Percentiles rank a stretch among this genome's conserved stretches.
phyloP scores from a whole-genome alignment of 768 basidiomycete genomes.

The Russula foetens region DNA sequence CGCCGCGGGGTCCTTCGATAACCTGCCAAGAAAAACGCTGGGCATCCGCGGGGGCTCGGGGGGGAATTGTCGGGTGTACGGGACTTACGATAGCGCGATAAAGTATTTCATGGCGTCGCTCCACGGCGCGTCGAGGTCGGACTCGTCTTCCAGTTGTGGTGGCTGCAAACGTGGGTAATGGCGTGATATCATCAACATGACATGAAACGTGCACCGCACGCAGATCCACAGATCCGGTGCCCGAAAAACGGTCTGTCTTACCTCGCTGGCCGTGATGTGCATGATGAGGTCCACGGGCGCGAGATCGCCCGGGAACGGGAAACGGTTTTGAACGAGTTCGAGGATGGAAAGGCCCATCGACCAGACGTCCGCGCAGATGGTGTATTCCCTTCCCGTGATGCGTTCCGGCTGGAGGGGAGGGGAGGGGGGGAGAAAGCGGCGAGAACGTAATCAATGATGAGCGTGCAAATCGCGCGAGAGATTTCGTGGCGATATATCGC shows the following conservation, averaged over 20 bases:
- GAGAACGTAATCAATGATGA: not conserved
- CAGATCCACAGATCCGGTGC: too few species aligned
- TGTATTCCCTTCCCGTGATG: slow-evolving; percentile 78
- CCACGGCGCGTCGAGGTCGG: slow-evolving; percentile 41
- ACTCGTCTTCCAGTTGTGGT: slow-evolving; percentile 62
- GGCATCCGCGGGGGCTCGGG: not conserved
- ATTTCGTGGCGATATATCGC: not conserved
- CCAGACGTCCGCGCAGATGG: slow-evolving; percentile 94
- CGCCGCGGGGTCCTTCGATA: slow-evolving; percentile 53
- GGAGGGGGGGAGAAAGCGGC: too few species aligned
- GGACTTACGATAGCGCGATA: slow-evolving; percentile 67
- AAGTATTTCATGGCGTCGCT: slow-evolving; percentile 79
- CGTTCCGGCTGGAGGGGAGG: slow-evolving; percentile 61
- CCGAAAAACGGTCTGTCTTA: slow-evolving; percentile 24
- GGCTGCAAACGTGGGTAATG: slow-evolving; percentile 42
- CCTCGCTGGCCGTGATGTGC: slow-evolving; percentile 68
- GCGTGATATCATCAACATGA: not conserved
- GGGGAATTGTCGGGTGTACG: too few species aligned
- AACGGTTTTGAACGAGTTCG: slow-evolving; percentile 82
- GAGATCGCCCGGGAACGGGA: slow-evolving; percentile 82
- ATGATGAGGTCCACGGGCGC: slow-evolving; percentile 82
- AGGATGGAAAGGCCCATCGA: slow-evolving; percentile 86
- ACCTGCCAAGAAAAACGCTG: slow-evolving; percentile 31
- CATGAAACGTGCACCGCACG: not conserved
- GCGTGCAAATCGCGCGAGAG: not conserved